These are phyloP conservation scores for Chlamydomonas applanata DNA, from an alignment of 139 green algal species.

Conservation along the genomic window DNA sequence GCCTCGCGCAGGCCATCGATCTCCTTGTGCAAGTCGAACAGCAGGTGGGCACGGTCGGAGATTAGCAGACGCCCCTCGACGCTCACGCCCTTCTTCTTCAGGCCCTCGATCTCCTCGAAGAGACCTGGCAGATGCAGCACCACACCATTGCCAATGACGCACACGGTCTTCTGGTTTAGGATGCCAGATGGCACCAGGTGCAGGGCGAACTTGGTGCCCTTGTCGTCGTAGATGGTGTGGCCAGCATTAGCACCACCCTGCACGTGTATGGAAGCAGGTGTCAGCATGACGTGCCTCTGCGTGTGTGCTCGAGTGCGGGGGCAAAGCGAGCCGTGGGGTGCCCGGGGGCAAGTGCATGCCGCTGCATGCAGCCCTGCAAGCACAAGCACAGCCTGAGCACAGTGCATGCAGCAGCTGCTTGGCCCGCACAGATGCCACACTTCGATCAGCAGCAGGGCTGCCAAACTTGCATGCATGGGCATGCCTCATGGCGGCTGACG, in stretches of 20 bases:
- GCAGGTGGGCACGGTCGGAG: slow-evolving; percentile 90
- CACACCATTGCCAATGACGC: slow-evolving; percentile 96
- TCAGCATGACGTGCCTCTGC: no score
- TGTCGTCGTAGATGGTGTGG: slow-evolving; percentile 98
- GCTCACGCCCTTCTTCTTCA: slow-evolving; percentile 54
- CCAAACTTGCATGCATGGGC: no score
- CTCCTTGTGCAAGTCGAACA: slow-evolving; percentile 99
- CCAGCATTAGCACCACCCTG: slow-evolving; percentile 98
- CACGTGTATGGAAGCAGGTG: background rate
- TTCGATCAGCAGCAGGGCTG: no score
- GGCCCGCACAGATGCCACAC: no score
- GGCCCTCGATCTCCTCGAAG: slow-evolving; percentile 89
- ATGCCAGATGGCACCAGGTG: slow-evolving; percentile 97
- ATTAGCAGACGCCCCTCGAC: slow-evolving; percentile 67
- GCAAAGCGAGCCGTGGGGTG: no score
- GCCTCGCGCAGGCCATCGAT: slow-evolving; percentile 93
- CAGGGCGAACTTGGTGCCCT: slow-evolving; percentile 96
- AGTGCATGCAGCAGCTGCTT: no score
- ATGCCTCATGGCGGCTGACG: no score
- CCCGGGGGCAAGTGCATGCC: no score
- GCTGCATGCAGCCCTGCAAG: no score
- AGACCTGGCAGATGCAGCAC: slow-evolving; percentile 94
- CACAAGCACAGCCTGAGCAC: no score
- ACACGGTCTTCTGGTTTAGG: slow-evolving; percentile 86
- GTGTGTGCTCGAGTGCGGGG: no score